Conservation (phyloP, 805 yeast species). For the Metschnikowia sp. region DNA sequence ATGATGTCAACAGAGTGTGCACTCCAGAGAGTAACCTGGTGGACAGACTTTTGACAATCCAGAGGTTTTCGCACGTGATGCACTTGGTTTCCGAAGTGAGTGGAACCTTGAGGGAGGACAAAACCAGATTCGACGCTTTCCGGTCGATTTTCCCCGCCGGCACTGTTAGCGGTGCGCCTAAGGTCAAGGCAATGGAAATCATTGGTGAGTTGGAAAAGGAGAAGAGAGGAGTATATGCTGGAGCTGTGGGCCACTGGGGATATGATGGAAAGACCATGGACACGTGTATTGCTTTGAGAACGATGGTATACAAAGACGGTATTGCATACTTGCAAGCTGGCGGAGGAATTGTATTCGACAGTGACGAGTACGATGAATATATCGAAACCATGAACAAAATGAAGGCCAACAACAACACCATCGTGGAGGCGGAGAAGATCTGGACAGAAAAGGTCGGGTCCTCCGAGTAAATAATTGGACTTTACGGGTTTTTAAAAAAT, state of each 20-base stretch:
- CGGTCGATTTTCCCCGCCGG: conserved; percentile 99
- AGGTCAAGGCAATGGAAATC: conserved; percentile 93
- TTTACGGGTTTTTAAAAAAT: not conserved
- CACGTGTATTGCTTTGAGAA: conserved; percentile 95
- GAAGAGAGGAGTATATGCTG: conserved; percentile 95
- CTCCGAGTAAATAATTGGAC: not conserved
- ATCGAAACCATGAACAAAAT: conserved; percentile 96
- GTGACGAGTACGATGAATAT: conserved; percentile 94
- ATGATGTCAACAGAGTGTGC: conserved; percentile 94
- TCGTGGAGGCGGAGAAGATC: conserved; percentile 84
- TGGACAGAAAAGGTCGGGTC: conserved; percentile 50
- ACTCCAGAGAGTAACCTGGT: conserved; percentile 80
- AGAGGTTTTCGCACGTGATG: conserved; percentile 95
- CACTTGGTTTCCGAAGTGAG: conserved; percentile 94
- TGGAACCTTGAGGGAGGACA: conserved; percentile 79
- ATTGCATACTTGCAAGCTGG: conserved; percentile 95
- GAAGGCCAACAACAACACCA: conserved; percentile 87
- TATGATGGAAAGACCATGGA: conserved; percentile 95
- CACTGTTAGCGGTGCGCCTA: conserved; percentile 98
- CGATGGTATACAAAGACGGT: conserved; percentile 92
- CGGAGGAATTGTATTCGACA: conserved; percentile 95
- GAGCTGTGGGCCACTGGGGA: conserved; percentile 98
- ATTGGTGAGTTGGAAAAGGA: conserved; percentile 87
- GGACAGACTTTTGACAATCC: conserved; percentile 84
- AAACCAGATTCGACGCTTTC: conserved; percentile 93